These are phyloP conservation scores for Dioszegia crocea DNA, from an alignment of 768 basidiomycete species.

Conservation along the genomic window DNA sequence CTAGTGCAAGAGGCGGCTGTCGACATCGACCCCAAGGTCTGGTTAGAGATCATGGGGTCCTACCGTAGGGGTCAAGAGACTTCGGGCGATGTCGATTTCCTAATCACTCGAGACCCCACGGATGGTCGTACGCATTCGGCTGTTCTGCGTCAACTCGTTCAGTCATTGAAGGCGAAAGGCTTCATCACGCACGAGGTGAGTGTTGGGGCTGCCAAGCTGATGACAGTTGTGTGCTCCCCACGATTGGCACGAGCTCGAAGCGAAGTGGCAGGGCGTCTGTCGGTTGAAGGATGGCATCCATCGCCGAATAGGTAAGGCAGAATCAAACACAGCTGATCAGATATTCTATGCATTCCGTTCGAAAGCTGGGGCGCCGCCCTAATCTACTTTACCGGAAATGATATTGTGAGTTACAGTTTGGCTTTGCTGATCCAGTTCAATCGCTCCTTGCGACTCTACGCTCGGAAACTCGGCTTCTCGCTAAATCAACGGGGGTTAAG, in stretches of 20 bases:
- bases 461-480: conserved; percentile 71
- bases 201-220: background rate
- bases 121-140: conserved; percentile 75
- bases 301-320: conserved; percentile 62
- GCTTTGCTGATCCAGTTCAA: conserved; percentile 63
- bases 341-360: conserved; percentile 80
- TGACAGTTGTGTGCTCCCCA: conserved; percentile 64
- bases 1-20: conserved; percentile 68
- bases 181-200: conserved; percentile 68
- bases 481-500: conserved; percentile 84
- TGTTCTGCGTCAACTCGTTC: conserved; percentile 57
- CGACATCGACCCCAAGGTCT: conserved; percentile 64
- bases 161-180: conserved; percentile 53
- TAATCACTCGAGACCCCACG: conserved; percentile 68
- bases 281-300: conserved; percentile 53
- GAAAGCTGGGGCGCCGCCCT: conserved; percentile 72
- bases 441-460: conserved; percentile 78
- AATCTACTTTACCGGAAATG: conserved; percentile 83
- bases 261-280: conserved; percentile 77
- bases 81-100: conserved; percentile 87
- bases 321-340: conserved; percentile 44
- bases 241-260: conserved; percentile 65
- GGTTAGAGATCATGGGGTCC: conserved; percentile 86
- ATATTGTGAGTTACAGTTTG: conserved; percentile 61
- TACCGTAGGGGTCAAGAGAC: conserved; percentile 77